Percentiles rank a stretch among this genome's conserved stretches.
These are phyloP conservation scores for Trichosporon faecale DNA, from an alignment of 1,284 basidiomycete genomes.

Conservation along the genomic window DNA sequence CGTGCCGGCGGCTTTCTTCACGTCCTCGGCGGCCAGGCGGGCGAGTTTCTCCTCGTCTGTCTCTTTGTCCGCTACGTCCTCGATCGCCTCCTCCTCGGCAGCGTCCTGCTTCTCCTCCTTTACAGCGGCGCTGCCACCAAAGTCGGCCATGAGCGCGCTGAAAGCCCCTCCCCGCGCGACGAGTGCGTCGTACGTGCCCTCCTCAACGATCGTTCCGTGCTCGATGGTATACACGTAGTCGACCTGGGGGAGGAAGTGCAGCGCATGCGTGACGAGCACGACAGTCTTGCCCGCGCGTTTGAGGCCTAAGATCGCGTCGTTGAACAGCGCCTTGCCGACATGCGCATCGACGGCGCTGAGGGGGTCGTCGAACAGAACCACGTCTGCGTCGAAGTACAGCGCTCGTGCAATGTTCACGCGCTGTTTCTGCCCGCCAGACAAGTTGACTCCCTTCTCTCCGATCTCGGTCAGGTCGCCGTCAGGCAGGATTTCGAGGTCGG, in stretches of 20 bases:
- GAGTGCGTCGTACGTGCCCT: conserved; percentile 64
- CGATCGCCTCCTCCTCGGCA: conserved; percentile 47
- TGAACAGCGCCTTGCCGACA: conserved; percentile 80
- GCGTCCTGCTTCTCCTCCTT: conserved; percentile 54
- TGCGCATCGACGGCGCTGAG: conserved; percentile 77
- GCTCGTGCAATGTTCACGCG: conserved; percentile 68
- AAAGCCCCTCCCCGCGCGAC: conserved; percentile 59
- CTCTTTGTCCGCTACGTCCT: conserved; percentile 25
- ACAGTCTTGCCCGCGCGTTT: conserved; percentile 65
- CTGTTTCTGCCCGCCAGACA: conserved; percentile 49
- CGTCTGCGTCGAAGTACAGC: conserved; percentile 78
- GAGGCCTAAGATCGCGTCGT: conserved; percentile 70
- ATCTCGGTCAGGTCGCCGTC: conserved; percentile 68
- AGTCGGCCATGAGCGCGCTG: conserved; percentile 62
- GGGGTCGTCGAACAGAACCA: conserved; percentile 82
- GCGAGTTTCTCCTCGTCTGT: conserved; percentile 14
- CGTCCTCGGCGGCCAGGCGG: conserved; percentile 35
- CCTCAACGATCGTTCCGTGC: conserved; percentile 62
- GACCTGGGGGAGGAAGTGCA: conserved; percentile 49
- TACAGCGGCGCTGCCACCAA: conserved; percentile 57
- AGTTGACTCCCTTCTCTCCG: conserved; percentile 51
- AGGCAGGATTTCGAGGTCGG: conserved; percentile 68
- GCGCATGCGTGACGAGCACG: conserved; percentile 60
- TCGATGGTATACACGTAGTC: conserved; percentile 47
- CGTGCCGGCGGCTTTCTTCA: conserved; percentile 58